Percentiles rank a stretch among this genome's conserved stretches.
phyloP scores from a whole-genome alignment of 2,329 filamentous ascomycete species.

The Chlorencoelia australis region DNA sequence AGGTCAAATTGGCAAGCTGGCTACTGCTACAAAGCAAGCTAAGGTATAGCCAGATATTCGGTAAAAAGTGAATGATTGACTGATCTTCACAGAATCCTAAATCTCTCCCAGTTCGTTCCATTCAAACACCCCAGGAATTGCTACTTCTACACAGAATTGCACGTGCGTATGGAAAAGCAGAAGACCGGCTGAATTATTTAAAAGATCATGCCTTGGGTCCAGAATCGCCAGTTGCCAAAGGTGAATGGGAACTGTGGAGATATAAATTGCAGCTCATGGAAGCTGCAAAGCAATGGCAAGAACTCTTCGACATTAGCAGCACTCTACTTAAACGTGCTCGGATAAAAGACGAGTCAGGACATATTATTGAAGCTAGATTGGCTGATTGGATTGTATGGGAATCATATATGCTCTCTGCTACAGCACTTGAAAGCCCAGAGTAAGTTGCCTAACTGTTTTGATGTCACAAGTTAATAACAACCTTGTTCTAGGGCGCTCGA shows the following conservation, averaged over 20 bases:
- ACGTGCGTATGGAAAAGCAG: conserved; percentile 16
- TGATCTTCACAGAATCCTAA: conserved; percentile 16
- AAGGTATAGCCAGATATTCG: conserved; percentile 14
- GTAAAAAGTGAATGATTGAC: background rate
- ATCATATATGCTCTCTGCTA: conserved; percentile 21
- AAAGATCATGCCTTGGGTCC: conserved; percentile 23
- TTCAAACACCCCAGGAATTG: conserved; percentile 28
- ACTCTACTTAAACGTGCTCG: conserved; percentile 22
- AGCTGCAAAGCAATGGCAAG: conserved; percentile 19
- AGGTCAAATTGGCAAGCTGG: conserved; percentile 24
- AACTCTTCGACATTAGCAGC: conserved; percentile 20
- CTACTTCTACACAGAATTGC: conserved; percentile 24
- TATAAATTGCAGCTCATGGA: conserved; percentile 21
- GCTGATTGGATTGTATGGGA: conserved; percentile 28
- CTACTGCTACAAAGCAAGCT: conserved; percentile 22
- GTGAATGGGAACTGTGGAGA: conserved; percentile 27
- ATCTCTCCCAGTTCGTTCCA: conserved; percentile 21
- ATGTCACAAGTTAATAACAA: no score
- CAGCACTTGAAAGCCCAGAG: conserved; percentile 15
- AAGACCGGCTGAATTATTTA: conserved; percentile 22
- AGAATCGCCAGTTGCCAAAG: conserved; percentile 25
- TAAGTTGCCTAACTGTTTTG: conserved; percentile 11
- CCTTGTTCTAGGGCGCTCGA: background rate
- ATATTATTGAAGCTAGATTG: conserved; percentile 21
- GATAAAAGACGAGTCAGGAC: conserved; percentile 19